Percentiles rank a stretch among this genome's conserved stretches.
Conservation (phyloP, 2,329 filamentous ascomycete species). For the Phialocephala sp. region DNA sequence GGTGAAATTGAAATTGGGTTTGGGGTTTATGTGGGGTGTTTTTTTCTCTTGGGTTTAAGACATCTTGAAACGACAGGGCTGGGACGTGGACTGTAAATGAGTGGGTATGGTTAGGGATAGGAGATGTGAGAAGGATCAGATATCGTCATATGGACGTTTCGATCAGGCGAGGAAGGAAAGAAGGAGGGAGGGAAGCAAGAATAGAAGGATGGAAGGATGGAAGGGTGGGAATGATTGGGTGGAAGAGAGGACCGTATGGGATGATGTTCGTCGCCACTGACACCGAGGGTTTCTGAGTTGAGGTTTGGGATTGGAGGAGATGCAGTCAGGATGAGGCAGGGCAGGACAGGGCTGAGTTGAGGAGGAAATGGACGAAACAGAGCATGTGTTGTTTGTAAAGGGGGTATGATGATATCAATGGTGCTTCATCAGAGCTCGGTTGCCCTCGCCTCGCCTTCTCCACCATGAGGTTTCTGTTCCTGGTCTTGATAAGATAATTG, state of each 20-base stretch:
- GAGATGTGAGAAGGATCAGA: neutral
- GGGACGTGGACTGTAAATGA: too few species aligned
- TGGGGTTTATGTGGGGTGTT: too few species aligned
- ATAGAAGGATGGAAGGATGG: neutral
- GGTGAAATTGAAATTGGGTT: neutral
- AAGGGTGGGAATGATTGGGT: too few species aligned
- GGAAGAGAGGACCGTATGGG: too few species aligned
- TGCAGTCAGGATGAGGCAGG: neutral
- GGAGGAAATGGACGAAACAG: neutral
- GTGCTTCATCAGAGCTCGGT: neutral
- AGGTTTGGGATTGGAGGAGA: neutral
- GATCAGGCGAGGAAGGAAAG: neutral
- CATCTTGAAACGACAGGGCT: slow-evolving; percentile 9
- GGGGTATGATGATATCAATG: slow-evolving; percentile 8
- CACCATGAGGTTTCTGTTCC: neutral
- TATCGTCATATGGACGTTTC: neutral
- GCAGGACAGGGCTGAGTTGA: neutral
- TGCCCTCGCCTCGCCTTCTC: neutral
- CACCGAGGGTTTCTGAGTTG: neutral
- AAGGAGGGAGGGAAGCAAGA: neutral
- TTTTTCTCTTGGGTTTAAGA: neutral
- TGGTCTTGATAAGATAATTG: neutral
- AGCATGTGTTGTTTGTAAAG: neutral
- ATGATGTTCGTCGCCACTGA: too few species aligned
- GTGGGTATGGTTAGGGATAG: too few species aligned